Conservation (phyloP, 345 rosid genomes). For the Salix dunnii region DNA sequence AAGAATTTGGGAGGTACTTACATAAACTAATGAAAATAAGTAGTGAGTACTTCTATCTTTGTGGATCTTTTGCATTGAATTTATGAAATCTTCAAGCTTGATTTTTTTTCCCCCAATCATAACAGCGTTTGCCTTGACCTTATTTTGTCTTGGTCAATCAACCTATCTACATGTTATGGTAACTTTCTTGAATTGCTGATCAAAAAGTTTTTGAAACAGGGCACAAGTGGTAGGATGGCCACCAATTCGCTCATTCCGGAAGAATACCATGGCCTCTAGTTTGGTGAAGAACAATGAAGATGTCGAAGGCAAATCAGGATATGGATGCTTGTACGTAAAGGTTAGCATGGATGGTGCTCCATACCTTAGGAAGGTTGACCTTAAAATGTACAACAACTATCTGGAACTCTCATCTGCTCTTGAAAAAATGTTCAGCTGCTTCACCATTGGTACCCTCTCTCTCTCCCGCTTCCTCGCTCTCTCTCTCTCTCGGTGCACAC, state of each 20-base stretch:
- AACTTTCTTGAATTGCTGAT: constrained; percentile 9
- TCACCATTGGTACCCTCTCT: constrained; percentile 43
- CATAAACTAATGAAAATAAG: not conserved
- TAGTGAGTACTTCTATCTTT: not conserved
- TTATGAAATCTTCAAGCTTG: not conserved
- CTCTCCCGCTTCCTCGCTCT: too few species aligned
- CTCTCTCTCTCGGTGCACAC: not conserved
- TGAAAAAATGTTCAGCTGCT: constrained; percentile 45
- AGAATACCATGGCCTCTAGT: constrained; percentile 33
- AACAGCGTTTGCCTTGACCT: not conserved
- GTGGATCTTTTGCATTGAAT: not conserved
- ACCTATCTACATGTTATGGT: not conserved
- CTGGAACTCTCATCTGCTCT: constrained; percentile 32
- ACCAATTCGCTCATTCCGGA: constrained; percentile 32
- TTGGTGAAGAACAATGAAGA: constrained; percentile 42
- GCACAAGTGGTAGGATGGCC: constrained; percentile 43
- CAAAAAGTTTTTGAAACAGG: constrained; percentile 26
- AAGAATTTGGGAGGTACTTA: not conserved
- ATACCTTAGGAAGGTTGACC: constrained; percentile 31
- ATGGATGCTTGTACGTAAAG: constrained; percentile 25
- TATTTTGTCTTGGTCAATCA: not conserved
- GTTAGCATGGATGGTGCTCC: constrained; percentile 39
- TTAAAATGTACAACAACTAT: constrained; percentile 25
- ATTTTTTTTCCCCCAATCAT: not conserved
- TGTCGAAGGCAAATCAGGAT: constrained; percentile 29